Evolutionary conservation across 257 asterid species (phyloP), one percentile per base, ranked within the genome.

Genomic region (Solanum chmielewskii): DNA sequence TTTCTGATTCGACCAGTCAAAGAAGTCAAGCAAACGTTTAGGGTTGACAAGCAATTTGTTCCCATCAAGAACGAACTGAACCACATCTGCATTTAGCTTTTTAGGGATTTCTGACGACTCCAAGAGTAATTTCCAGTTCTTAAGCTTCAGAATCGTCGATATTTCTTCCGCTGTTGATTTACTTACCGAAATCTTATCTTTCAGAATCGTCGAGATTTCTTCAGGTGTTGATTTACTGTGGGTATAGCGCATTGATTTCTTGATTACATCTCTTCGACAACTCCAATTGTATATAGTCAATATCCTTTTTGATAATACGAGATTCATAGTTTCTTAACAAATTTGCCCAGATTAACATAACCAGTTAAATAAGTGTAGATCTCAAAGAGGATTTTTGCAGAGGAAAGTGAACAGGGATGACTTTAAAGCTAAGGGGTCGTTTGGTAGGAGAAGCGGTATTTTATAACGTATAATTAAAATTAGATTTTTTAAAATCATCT

Each of bases 1-100:
- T 86, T 90, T 90, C 6, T 76, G 92, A 87, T 86, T 87, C 21
- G 98, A 93, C 98, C 98, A 96, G 82, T 88, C 49, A 88, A 93
- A 95, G 94, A 96, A 96, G 86, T 94, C 96, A 18, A 93, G 91
- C 35, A 95, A 92, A 86, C 96, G 93, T 90, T 89, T 90, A 7
- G 99, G 98, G 31, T 96, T 94, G 81, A 92, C 76, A 10, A 93
- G 74, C 76, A 86, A 76, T 74, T 92, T 92, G 91, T 90, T 88
- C 74, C 86, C 89, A 66, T 86, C 91, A 76, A 96, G 95, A 69
- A 96, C 95, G 27, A 94, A 91, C 66, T 87, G 87, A 73, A 96
- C 95, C 89, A 96, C 96, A 84, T 93, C 91, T 18, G 94, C 89
- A 89, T 91, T 89, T 75, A 96, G 87, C 70, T 87, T 90, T 42